A percentile compares a stretch with the other conserved stretches of the same genome.
Evolutionary conservation across 306 rosid species (phyloP).

Genomic region (Dalbergia cultrata): DNA sequence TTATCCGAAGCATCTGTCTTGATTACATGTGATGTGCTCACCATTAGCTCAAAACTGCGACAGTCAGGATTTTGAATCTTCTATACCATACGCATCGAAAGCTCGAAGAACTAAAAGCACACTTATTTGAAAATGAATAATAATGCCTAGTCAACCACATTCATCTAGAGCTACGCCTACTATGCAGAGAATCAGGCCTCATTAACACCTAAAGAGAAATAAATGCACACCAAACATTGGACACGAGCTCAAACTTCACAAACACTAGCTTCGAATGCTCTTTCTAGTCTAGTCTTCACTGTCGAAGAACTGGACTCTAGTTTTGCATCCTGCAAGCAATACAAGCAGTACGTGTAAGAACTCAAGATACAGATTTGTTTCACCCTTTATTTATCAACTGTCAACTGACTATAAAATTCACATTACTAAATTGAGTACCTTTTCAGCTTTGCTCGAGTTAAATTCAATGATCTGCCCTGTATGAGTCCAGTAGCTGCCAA

Average conservation of each 20-base stretch:
- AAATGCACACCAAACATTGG: neutral
- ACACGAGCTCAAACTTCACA: constrained; percentile 45
- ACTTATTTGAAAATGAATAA: too few relatives aligned
- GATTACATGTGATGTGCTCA: neutral
- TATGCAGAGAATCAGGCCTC: neutral
- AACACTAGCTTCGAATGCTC: constrained; percentile 48
- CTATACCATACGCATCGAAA: neutral
- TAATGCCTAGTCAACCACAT: neutral
- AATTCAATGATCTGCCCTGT: constrained; percentile 60
- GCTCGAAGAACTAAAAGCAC: neutral
- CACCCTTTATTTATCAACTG: neutral
- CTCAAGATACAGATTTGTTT: neutral
- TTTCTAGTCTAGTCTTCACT: constrained; percentile 54
- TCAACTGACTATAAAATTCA: neutral
- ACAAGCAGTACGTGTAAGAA: neutral
- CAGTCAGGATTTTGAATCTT: neutral
- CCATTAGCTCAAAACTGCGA: constrained; percentile 8
- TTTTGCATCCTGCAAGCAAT: constrained; percentile 59
- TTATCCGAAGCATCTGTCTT: neutral
- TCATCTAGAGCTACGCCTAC: neutral
- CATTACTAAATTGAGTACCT: constrained; percentile 29
- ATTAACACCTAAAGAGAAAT: neutral
- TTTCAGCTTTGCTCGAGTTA: constrained; percentile 40
- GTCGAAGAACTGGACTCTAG: constrained; percentile 48
- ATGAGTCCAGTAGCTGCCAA: constrained; percentile 86